These are phyloP conservation scores for Metschnikowia lachancei DNA, from an alignment of 805 yeast species.

Conservation along the genomic window DNA sequence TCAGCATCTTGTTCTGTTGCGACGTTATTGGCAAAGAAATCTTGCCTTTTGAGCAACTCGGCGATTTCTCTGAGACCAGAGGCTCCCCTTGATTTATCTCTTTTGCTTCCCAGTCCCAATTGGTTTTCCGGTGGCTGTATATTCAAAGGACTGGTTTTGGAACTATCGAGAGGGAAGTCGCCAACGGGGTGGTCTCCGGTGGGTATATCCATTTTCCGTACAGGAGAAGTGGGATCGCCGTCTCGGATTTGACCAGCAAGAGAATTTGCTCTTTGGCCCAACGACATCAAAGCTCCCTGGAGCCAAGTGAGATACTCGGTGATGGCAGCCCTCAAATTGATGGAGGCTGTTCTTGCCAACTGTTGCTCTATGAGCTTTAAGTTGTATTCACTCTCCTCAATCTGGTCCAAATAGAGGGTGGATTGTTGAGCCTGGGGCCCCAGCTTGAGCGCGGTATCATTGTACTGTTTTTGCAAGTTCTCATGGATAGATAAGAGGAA, in stretches of 20 bases:
- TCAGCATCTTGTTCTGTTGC: conserved; percentile 9
- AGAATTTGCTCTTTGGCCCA: conserved; percentile 5
- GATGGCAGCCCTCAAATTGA: conserved; percentile 44
- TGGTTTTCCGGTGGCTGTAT: conserved; percentile 6
- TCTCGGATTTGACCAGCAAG: conserved; percentile 9
- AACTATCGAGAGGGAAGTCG: conserved; percentile 5
- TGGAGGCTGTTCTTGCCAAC: conserved; percentile 45
- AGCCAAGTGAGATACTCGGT: conserved; percentile 41
- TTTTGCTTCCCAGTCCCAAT: conserved; percentile 5
- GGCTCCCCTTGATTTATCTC: neutral
- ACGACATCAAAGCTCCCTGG: conserved; percentile 17
- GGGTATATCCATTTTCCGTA: conserved; percentile 4
- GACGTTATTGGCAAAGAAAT: conserved; percentile 9
- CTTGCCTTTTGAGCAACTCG: conserved; percentile 8
- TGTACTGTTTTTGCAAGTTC: conserved; percentile 36
- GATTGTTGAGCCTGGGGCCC: conserved; percentile 47
- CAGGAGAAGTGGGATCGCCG: conserved; percentile 11
- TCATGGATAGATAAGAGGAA: conserved; percentile 37
- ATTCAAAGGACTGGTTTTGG: conserved; percentile 11
- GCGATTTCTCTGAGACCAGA: conserved; percentile 7
- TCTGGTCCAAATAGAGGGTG: conserved; percentile 44
- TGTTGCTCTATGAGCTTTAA: conserved; percentile 55
- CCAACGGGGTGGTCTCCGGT: conserved; percentile 4
- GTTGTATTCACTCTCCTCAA: conserved; percentile 51
- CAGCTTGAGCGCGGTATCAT: conserved; percentile 40